These are phyloP conservation scores for Hypholoma sublateritium DNA, from an alignment of 768 basidiomycete genomes.

Conservation along the genomic window DNA sequence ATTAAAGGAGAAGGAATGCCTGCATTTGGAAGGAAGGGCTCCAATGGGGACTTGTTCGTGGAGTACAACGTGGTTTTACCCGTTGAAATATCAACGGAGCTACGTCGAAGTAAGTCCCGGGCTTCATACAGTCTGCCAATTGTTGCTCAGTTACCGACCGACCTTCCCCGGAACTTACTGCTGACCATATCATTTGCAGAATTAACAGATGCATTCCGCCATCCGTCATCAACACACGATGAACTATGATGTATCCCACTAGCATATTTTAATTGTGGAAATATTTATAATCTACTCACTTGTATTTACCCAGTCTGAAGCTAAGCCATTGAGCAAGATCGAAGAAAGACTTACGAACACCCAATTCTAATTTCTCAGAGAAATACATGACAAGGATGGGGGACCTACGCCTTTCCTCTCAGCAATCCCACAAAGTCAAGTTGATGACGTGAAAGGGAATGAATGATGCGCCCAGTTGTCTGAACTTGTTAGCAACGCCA, in stretches of 20 bases:
- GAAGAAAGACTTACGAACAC: too few relatives aligned
- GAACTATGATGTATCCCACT: conserved; percentile 36
- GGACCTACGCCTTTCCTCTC: neutral
- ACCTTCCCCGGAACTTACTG: conserved; percentile 1
- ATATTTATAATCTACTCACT: conserved; percentile 19
- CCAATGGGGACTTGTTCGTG: conserved; percentile 84
- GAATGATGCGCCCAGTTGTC: neutral
- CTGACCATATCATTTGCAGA: conserved; percentile 33
- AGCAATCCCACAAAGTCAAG: too few relatives aligned
- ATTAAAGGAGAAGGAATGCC: conserved; percentile 93
- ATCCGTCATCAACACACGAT: conserved; percentile 36
- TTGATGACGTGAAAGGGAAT: neutral
- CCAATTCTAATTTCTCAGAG: too few relatives aligned
- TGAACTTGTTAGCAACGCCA: neutral
- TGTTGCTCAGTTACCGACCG: neutral
- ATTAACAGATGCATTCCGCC: conserved; percentile 53
- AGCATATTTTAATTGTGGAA: conserved; percentile 18
- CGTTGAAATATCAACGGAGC: conserved; percentile 60
- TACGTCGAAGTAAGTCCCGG: conserved; percentile 68
- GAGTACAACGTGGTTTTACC: conserved; percentile 95
- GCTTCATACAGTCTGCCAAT: neutral
- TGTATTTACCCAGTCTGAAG: neutral
- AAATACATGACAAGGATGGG: too few relatives aligned
- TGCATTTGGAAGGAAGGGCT: conserved; percentile 46
- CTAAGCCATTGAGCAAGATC: neutral